phyloP scores from a whole-genome alignment of 345 rosid genomes.

The Pseudoturritis turrita region DNA sequence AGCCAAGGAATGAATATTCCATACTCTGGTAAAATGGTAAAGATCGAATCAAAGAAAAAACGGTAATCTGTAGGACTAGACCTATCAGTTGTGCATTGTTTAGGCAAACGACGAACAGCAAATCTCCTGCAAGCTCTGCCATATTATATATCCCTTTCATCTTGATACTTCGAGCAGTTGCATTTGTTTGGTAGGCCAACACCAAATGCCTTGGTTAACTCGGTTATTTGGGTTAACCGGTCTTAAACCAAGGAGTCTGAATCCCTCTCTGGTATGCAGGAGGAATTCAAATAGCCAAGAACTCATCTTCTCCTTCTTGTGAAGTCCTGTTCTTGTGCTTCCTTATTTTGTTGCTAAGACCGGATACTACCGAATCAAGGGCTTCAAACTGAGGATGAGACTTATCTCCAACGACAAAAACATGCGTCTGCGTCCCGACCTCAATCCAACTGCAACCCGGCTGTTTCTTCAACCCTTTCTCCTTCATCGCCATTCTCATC shows the following conservation, averaged over 20 bases:
- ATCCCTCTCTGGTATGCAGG: background rate
- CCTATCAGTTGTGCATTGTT: background rate
- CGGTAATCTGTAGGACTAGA: too few relatives aligned
- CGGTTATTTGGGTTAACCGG: background rate
- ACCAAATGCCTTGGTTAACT: background rate
- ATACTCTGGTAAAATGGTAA: too few relatives aligned
- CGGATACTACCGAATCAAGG: conserved; percentile 34
- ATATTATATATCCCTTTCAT: background rate
- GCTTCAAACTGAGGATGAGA: conserved; percentile 41
- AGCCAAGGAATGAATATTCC: too few relatives aligned
- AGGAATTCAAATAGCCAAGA: conserved; percentile 18
- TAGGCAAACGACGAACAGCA: background rate
- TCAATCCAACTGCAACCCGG: conserved; percentile 81
- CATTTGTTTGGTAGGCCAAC: background rate
- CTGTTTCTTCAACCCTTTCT: conserved; percentile 59
- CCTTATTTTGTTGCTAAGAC: conserved; percentile 44
- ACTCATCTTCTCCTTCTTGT: background rate
- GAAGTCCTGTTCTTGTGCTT: conserved; percentile 24
- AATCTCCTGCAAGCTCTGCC: background rate
- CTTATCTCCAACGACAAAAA: conserved; percentile 52
- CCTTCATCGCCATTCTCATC: conserved; percentile 56
- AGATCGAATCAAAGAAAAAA: too few relatives aligned
- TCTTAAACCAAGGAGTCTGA: background rate
- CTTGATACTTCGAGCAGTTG: background rate
- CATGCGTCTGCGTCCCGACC: conserved; percentile 39